Percentiles rank a stretch among this genome's conserved stretches.
phyloP scores from a whole-genome alignment of 768 basidiomycete species.

The Pleurotus sapidus region DNA sequence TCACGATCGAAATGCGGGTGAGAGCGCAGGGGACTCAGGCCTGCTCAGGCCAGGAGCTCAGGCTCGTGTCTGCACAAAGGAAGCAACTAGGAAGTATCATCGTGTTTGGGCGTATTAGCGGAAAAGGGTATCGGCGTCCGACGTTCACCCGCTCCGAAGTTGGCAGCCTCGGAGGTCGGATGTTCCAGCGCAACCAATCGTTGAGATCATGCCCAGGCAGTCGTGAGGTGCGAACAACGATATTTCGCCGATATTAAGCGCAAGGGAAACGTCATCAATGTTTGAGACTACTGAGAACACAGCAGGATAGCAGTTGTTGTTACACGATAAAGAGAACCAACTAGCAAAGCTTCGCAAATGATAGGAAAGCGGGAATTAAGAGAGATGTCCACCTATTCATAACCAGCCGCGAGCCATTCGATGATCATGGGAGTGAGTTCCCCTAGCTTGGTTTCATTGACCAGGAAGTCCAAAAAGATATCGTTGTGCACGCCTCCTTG shows the following conservation, averaged over 20 bases:
- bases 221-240: not conserved
- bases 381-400: not conserved
- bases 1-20: not conserved
- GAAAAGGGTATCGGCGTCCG: not conserved
- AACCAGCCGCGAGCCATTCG: conserved; percentile 9
- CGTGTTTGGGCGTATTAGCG: not conserved
- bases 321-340: not conserved
- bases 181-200: not conserved
- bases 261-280: not conserved
- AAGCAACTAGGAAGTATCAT: not conserved
- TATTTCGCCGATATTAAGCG: conserved; percentile 6
- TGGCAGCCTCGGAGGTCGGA: conserved; percentile 3
- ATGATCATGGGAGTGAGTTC: conserved; percentile 10
- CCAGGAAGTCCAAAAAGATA: conserved; percentile 13
- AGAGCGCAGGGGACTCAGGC: not conserved
- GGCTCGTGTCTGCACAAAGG: not conserved
- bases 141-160: not conserved
- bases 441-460: conserved; percentile 10
- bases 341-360: not conserved
- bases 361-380: too few relatives aligned
- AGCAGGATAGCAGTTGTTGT: too few relatives aligned
- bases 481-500: conserved; percentile 16
- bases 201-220: not conserved
- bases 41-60: not conserved
- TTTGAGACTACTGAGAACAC: too few relatives aligned